A percentile compares a stretch with the other conserved stretches of the same genome.
Evolutionary conservation across 257 asterid genomes (phyloP).

Genomic region (Echium plantagineum): DNA sequence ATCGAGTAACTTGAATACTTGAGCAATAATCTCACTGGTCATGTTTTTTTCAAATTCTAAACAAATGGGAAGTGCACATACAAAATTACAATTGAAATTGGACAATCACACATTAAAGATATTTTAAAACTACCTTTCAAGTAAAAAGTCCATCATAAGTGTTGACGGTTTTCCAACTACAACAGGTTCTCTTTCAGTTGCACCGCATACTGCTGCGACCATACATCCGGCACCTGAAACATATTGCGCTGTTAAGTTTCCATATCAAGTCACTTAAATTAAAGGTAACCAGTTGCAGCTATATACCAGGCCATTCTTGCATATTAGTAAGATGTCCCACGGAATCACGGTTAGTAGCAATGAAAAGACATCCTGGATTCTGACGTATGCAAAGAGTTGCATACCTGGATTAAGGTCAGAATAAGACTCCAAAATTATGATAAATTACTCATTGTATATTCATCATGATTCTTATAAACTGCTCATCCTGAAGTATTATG

Average conservation of each 20-base stretch:
- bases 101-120: background rate
- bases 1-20: no score
- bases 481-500: no score
- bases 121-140: slow-evolving; percentile 40
- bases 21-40: no score
- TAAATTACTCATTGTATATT: no score
- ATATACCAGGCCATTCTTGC: slow-evolving; percentile 88
- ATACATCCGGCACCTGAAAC: slow-evolving; percentile 89
- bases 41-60: no score
- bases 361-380: slow-evolving; percentile 91
- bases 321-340: slow-evolving; percentile 74
- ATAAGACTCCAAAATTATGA: no score
- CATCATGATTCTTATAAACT: no score
- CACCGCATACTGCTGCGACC: slow-evolving; percentile 86
- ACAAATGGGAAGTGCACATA: no score
- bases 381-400: slow-evolving; percentile 91
- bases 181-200: slow-evolving; percentile 72
- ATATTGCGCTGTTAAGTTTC: slow-evolving; percentile 4
- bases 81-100: no score
- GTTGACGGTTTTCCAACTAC: slow-evolving; percentile 95
- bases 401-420: slow-evolving; percentile 38
- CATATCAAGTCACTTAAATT: background rate
- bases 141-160: slow-evolving; percentile 79
- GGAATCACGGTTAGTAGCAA: slow-evolving; percentile 84
- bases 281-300: background rate